Base-by-base conservation (phyloP, 1,284 basidiomycete genomes). In the Cerrena zonata region DNA sequence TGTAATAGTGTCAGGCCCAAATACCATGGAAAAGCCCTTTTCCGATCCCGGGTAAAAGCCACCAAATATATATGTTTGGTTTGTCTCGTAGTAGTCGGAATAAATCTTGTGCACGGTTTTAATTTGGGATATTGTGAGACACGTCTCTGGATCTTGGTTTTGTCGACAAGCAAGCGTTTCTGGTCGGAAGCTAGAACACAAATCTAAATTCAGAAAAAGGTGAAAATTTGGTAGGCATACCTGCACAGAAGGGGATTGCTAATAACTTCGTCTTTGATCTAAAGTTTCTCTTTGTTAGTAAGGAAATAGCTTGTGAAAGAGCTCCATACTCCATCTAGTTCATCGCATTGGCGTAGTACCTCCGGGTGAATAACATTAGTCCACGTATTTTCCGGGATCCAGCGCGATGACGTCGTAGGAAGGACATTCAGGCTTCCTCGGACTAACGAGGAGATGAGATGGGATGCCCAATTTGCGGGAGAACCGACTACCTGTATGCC, bases 101-200 rank as follows among this genome's bases (percentile, higher is more conserved):
- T 64, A 70, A 11, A 70, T 61, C 13, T 64, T 57, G 23, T 54
- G 60, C 24, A 72, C 50, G 2, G 68, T 64, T 25, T 61, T 55
- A 18, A 69, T 64, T 53, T 72, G 69, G 3, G 58, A 47, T 11
- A 45, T 48, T 4, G 63, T 65, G n/a, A 71, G 57, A 49, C 70
- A 72, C 2, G 58, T 61, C 4, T 56, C 55, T 4, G 54, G 49
- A 45, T 62, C 60, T 38, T 59, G 52, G 26, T 55, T 58, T 7
- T 53, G 57, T 10, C 57, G 48, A 54, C 68, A 70, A 18, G 63
- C 54, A 2, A 69, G 50, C 0, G 55, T 57, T 41, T 65, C 62
- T 2, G 65, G 63, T 12, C 61, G 59, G 56, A 68, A 70, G 26
- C 59, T 58, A 24, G 0, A 4, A n/a, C 18, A 21, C 5, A 25